phyloP scores from a whole-genome alignment of 2,329 filamentous ascomycete genomes.

The Rutstroemia sp. region DNA sequence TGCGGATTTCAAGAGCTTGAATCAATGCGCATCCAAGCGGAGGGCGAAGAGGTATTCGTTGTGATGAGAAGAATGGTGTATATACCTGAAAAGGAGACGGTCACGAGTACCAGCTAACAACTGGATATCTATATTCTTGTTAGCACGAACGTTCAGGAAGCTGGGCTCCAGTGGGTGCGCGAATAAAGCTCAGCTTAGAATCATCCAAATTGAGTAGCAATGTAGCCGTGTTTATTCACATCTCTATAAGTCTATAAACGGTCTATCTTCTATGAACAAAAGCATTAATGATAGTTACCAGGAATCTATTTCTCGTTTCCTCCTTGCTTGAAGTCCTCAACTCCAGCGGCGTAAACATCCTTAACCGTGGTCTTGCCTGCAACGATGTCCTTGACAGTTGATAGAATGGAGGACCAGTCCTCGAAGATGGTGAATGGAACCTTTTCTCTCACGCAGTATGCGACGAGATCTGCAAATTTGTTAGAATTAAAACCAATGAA shows the following conservation, averaged over 20 bases:
- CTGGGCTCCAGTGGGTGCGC: no score
- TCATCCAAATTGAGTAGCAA: no score
- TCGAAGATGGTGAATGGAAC: constrained; percentile 85
- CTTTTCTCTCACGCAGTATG: constrained; percentile 75
- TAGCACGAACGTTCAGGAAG: background rate
- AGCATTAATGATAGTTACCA: background rate
- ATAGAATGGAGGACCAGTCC: constrained; percentile 73
- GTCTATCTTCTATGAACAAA: constrained; percentile 8
- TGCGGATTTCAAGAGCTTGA: background rate
- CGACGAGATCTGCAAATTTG: constrained; percentile 61
- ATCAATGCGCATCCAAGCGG: background rate
- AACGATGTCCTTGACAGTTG: constrained; percentile 69
- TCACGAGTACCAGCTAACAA: background rate
- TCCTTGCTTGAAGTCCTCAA: constrained; percentile 22
- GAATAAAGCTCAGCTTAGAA: no score
- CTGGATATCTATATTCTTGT: background rate
- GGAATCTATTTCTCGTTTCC: constrained; percentile 10
- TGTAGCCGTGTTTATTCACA: background rate
- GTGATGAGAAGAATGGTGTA: background rate
- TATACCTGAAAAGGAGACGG: background rate
- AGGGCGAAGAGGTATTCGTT: background rate
- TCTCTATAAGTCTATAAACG: constrained; percentile 6
- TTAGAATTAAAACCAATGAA: background rate
- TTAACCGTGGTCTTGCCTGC: constrained; percentile 63
- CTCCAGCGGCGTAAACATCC: constrained; percentile 49